Base-by-base conservation (phyloP, 495 filamentous ascomycete species). In the Oidiodendron maius region DNA sequence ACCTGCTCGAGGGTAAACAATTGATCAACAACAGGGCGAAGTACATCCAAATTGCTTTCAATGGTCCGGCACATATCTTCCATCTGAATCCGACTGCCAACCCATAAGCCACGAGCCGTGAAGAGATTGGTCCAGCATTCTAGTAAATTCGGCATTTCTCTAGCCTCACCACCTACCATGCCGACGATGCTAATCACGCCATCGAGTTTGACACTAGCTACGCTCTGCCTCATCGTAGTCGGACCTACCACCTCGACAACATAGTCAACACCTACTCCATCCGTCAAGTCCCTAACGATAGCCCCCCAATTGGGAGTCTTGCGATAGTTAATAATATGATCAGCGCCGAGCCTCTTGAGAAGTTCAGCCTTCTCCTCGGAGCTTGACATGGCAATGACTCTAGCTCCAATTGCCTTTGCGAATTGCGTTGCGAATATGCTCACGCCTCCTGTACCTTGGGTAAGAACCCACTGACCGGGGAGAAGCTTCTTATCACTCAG, bases 391-490 rank as follows among this genome's bases (percentile, higher is more conserved):
- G 86, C 81, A 47, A 94, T 89, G 30, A 91, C 84, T 5, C 53
- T 79, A 5, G 87, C 87, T 28, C 88, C 86, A 11, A 81, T 84
- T 0, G 85, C 85, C 64, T 87, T 90, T 37, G 88, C 88, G 54
- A 91, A 91, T 76, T 88, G 83, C 44, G 91, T 53, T 18, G 71
- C 84, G 57, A 90, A 90, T 12, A 89, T 73, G 55, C 77, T 83
- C 10, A 93, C 87, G 52, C 87, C 87, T 3, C 87, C 87, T 4
- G 85, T 90, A 24, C 87, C 87, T 60, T 90, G 84, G 3, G 84
- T 82, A 20, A 94, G 61, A 2, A 94, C 83, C 8, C 64, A 71
- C 46, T 89, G 70, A 1, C 86, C 87, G 0, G 82, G 77, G 62
- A 75, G 77, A 49, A 90, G 51, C 1, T 66, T 57, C 61, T 70